Base-by-base conservation (phyloP, 2,329 filamentous ascomycete species). In the Colletotrichum simmondsii region DNA sequence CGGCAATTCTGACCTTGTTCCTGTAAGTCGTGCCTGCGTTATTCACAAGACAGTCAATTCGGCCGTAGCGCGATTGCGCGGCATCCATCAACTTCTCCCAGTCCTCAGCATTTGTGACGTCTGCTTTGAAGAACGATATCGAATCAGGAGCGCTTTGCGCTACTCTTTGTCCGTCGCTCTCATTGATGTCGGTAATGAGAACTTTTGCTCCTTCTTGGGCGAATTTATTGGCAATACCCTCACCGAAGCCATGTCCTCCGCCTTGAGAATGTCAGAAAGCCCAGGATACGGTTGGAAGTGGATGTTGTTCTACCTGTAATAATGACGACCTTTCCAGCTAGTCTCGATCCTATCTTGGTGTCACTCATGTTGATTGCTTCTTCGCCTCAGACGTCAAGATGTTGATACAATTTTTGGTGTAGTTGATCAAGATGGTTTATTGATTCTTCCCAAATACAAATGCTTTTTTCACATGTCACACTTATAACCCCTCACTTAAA, bases 181-280 rank as follows among this genome's bases (percentile, higher is more conserved):
- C 81, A 35, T 89, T 88, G 72, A 93, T 84, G 79, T 93, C 91
- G 2, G 89, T 89, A 65, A 93, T 87, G 63, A 93, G 79, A 42
- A 93, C 90, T 74, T 86, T 86, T 62, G 87, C 87, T 52, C 91
- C 91, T 80, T 93, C 90, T 28, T 85, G 78, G 6, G 87, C 84
- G 79, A 92, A 92, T 67, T 88, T 88, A 67, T 86, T 82, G 0
- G 87, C 88, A 65, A 92, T 92, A 42, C 87, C 90, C 68, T 87
- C 89, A 67, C 91, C 91, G 75, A 93, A 93, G 2, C 91, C 91
- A 12, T 72, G 70, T 2, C 70, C 70, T 12, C 70, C 70, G n/a
- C 70, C 70, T 72, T 8, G 4, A n/a, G 10, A 2, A 28, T 19
- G 19, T 67, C 22, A 62, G 57, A 10, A n/a, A 11, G 22, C 10